Conservation (phyloP, 106 monocot species). For the Acorus gramineus region DNA sequence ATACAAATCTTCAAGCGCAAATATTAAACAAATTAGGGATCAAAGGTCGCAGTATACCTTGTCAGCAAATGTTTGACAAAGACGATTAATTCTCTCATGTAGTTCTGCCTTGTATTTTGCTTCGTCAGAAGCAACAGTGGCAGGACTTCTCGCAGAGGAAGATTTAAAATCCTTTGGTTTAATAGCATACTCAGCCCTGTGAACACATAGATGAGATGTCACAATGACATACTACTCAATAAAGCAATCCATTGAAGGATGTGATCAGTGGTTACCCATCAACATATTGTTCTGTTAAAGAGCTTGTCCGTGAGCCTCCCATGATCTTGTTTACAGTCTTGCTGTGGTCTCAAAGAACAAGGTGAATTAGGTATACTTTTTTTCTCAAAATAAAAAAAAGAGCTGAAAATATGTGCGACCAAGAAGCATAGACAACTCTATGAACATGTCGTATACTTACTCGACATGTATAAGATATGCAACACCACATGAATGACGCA, state of each 20-base stretch:
- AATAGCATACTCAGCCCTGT: conserved; percentile 40
- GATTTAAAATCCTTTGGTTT: conserved; percentile 49
- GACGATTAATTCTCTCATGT: conserved; percentile 47
- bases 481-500: too few relatives aligned
- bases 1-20: neutral
- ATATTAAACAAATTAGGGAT: neutral
- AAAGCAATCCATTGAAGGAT: neutral
- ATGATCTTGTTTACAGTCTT: conserved; percentile 12
- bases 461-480: too few relatives aligned
- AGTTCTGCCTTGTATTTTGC: conserved; percentile 33
- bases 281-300: conserved; percentile 14
- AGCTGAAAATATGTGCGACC: neutral
- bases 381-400: neutral
- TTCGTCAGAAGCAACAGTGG: conserved; percentile 1
- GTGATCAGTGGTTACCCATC: conserved; percentile 21
- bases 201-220: neutral
- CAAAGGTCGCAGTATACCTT: conserved; percentile 19
- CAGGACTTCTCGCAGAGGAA: conserved; percentile 9
- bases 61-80: conserved; percentile 43
- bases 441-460: too few relatives aligned
- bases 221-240: neutral
- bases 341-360: conserved; percentile 14
- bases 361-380: neutral
- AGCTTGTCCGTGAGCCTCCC: conserved; percentile 7
- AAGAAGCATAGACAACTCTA: neutral